Base-by-base conservation (phyloP, 1,284 basidiomycete genomes). In the Cryptococcus sp. region DNA sequence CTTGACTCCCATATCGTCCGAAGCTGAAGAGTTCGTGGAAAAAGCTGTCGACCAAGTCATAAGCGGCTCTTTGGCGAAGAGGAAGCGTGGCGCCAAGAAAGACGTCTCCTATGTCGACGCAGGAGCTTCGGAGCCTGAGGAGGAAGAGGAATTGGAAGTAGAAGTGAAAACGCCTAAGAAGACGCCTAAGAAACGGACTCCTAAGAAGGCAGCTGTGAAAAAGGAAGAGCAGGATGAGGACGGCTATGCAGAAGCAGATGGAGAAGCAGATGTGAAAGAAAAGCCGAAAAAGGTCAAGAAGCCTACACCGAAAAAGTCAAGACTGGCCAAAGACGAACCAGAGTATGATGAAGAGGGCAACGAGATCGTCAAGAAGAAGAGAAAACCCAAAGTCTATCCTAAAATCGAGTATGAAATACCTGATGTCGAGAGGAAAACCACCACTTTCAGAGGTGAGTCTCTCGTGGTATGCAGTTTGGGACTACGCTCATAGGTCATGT, bases 321-420 rank as follows among this genome's bases (percentile, higher is more conserved):
- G 67, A 39, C 55, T 70, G 40, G 62, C 65, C 15, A 67, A 69
- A 47, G 68, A 67, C 37, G 73, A 74, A 43, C 70, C 70, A 3
- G 70, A 73, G 44, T 65, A 56, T 51, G 68, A 75, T 46, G 57
- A 58, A 25, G 70, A 75, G 8, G 69, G 68, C 8, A 73, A 74
- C 34, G 69, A 76, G 57, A 77, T 79, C 54, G 60, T 67, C 16
- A 73, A 75, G 53, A 71, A 75, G 58, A 78, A 79, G 58, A 70
- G 82, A 44, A 83, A 82, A 57, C 72, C 55, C 3, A 72, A 68
- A 52, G 66, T 68, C 5, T 67, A 72, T 49, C 59, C 64, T 13
- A 72, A 72, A 58, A 66, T 67, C 74, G 78, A 80, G 7, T 90
- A 89, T 69, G 80, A 85, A 40, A 92, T 93, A 46, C 87, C 87